Evolutionary conservation across 2,329 filamentous ascomycete genomes (phyloP).

Genomic region (Domatiomyces catenatus): DNA sequence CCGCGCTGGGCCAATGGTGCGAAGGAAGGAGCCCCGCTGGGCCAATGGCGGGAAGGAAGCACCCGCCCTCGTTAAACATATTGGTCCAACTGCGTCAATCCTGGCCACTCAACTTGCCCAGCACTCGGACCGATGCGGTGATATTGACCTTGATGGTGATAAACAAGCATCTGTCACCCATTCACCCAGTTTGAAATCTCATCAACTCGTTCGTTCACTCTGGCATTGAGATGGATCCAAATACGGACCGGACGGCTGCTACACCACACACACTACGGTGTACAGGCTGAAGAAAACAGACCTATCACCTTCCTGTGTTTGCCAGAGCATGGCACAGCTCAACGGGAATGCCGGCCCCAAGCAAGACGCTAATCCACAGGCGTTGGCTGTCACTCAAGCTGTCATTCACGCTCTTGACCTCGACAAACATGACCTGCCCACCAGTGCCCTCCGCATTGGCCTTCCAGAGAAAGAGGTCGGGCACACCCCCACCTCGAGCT

Average conservation of each 20-base stretch:
- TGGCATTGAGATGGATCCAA: too few relatives aligned
- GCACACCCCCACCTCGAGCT: slow-evolving; percentile 71
- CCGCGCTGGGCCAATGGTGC: too few relatives aligned
- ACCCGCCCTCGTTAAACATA: background rate
- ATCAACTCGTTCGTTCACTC: background rate
- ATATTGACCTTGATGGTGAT: background rate
- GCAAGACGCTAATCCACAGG: slow-evolving; percentile 90
- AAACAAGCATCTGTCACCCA: background rate
- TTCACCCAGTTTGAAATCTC: background rate
- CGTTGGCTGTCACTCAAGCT: slow-evolving; percentile 88
- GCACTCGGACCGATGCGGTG: background rate
- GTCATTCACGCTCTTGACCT: slow-evolving; percentile 79
- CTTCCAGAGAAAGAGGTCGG: slow-evolving; percentile 84
- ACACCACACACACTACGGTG: too few relatives aligned
- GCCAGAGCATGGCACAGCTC: slow-evolving; percentile 46
- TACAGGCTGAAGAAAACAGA: background rate
- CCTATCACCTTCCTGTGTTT: background rate
- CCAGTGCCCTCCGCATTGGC: slow-evolving; percentile 8
- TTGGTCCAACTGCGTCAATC: too few relatives aligned
- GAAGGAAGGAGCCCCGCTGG: background rate
- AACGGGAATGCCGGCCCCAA: slow-evolving; percentile 67
- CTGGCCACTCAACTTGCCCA: background rate
- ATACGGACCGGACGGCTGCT: too few relatives aligned
- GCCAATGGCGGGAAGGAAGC: background rate
- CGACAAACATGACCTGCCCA: slow-evolving; percentile 56